A percentile compares a stretch with the other conserved stretches of the same genome.
Conservation (phyloP, 768 basidiomycete species). For the Dacryopinax spathularia region DNA sequence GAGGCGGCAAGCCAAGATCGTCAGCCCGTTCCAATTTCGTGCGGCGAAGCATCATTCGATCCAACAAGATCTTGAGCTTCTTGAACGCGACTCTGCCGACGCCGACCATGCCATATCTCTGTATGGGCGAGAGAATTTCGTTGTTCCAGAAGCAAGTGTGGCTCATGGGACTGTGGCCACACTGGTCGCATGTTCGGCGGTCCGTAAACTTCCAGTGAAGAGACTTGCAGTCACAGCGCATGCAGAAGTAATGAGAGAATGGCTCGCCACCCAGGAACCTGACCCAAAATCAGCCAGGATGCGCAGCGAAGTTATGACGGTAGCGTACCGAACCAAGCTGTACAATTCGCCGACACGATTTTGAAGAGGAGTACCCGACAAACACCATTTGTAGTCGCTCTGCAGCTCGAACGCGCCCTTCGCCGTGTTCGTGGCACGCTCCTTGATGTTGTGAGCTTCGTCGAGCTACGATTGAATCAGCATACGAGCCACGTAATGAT, state of each 20-base stretch:
- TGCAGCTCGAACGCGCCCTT: constrained; percentile 89
- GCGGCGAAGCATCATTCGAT: constrained; percentile 88
- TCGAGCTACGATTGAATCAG: constrained; percentile 48
- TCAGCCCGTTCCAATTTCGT: constrained; percentile 93
- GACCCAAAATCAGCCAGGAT: constrained; percentile 11
- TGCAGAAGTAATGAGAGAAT: constrained; percentile 87
- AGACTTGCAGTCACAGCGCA: constrained; percentile 84
- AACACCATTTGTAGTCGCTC: constrained; percentile 77
- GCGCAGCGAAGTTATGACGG: constrained; percentile 59
- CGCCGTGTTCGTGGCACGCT: constrained; percentile 84
- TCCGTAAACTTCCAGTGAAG: constrained; percentile 88
- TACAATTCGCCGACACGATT: constrained; percentile 98
- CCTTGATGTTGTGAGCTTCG: constrained; percentile 97
- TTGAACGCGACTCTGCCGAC: constrained; percentile 76
- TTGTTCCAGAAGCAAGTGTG: constrained; percentile 95
- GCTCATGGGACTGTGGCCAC: constrained; percentile 66
- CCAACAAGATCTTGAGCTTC: constrained; percentile 77
- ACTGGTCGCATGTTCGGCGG: constrained; percentile 72
- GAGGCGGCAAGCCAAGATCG: constrained; percentile 86
- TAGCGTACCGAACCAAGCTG: constrained; percentile 52
- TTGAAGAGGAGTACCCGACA: constrained; percentile 91
- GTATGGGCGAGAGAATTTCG: constrained; percentile 91
- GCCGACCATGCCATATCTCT: constrained; percentile 71
- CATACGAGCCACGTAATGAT: not conserved
- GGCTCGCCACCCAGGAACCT: constrained; percentile 22